phyloP scores from a whole-genome alignment of 2,329 filamentous ascomycete genomes.

The Aspergillus floridensis region DNA sequence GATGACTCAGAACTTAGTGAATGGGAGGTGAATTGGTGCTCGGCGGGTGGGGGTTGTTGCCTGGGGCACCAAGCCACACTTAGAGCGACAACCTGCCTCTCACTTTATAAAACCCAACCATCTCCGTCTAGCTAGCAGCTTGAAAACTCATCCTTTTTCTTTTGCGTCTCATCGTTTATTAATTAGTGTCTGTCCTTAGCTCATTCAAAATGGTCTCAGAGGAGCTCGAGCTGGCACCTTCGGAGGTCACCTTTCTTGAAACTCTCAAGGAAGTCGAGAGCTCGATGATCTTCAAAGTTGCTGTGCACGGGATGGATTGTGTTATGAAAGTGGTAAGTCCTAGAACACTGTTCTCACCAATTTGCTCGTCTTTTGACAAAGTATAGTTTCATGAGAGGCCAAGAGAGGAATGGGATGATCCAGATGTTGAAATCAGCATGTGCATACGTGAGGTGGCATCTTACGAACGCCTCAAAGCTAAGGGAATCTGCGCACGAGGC shows the following conservation, averaged over 20 bases:
- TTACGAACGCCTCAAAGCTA: constrained; percentile 18
- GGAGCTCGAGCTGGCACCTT: neutral
- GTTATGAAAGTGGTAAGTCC: constrained; percentile 22
- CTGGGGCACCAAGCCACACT: no score
- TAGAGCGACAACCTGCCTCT: no score
- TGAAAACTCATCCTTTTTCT: no score
- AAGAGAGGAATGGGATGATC: constrained; percentile 7
- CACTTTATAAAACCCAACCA: no score
- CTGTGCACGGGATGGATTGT: constrained; percentile 7
- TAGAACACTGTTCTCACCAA: no score
- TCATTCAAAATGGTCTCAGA: no score
- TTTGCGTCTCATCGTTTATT: no score
- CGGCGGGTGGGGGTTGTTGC: no score
- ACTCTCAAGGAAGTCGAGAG: constrained; percentile 7
- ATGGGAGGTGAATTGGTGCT: no score
- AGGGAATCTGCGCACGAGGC: constrained; percentile 16
- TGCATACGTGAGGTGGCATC: constrained; percentile 19
- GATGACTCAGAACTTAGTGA: no score
- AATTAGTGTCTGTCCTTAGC: no score
- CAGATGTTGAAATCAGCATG: constrained; percentile 13
- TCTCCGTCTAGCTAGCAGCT: no score
- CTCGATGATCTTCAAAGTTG: constrained; percentile 16
- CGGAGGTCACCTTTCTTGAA: constrained; percentile 15
- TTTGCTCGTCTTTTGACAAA: neutral
- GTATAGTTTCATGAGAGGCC: constrained; percentile 15